Evolutionary conservation across 768 basidiomycete genomes (phyloP).

Genomic region (Candolleomyces efflorescens): DNA sequence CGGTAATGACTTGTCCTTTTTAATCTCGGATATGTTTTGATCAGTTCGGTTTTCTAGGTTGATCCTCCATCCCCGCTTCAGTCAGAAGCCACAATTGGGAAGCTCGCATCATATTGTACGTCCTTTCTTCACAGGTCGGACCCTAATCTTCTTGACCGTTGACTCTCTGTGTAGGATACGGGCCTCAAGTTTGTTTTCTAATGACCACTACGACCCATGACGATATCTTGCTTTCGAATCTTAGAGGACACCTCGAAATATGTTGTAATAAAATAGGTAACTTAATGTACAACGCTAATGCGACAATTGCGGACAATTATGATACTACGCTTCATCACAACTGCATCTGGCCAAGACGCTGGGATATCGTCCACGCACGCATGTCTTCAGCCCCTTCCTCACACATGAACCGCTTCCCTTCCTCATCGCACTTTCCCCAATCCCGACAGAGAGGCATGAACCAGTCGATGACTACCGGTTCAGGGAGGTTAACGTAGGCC

Average conservation of each 20-base stretch:
- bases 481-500: conserved; percentile 7
- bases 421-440: not conserved
- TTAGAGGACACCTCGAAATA: not conserved
- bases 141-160: not conserved
- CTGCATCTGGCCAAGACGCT: not conserved
- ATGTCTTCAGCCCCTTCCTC: not conserved
- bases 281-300: not conserved
- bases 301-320: too few relatives aligned
- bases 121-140: not conserved
- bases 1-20: conserved; percentile 30
- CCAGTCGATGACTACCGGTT: conserved; percentile 8
- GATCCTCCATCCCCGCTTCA: conserved; percentile 55
- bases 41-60: conserved; percentile 25
- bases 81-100: conserved; percentile 70
- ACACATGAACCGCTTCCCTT: not conserved
- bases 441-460: conserved; percentile 5
- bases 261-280: not conserved
- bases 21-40: not conserved
- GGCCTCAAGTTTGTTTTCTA: conserved; percentile 29
- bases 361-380: not conserved
- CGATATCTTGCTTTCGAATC: not conserved
- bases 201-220: not conserved
- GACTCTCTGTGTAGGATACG: conserved; percentile 26
- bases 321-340: not conserved
- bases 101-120: conserved; percentile 67